These are phyloP conservation scores for Saprolegnia parasitica DNA, from an alignment of 352 stramenopile species.

Conservation along the genomic window DNA sequence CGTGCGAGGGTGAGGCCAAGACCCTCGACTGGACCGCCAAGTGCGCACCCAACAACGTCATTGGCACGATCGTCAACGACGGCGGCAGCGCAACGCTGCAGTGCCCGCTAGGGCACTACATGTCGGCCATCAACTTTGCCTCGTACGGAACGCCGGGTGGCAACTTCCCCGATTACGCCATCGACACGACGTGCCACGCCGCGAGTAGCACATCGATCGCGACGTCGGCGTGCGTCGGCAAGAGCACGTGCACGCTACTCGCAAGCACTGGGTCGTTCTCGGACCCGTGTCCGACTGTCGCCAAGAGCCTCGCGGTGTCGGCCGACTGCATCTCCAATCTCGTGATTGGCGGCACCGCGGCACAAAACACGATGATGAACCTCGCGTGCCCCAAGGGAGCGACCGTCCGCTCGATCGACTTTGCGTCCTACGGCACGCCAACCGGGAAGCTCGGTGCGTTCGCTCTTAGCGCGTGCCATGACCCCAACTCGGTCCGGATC, in stretches of 20 bases:
- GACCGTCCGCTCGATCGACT: background rate
- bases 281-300: too few species aligned
- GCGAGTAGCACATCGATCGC: too few species aligned
- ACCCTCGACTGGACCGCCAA: background rate
- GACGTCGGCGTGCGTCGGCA: too few species aligned
- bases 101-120: background rate
- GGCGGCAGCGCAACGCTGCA: background rate
- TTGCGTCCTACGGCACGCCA: constrained; percentile 8
- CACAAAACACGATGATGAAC: too few species aligned
- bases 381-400: background rate
- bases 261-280: too few species aligned
- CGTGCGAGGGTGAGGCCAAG: background rate
- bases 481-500: background rate
- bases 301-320: too few species aligned
- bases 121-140: constrained; percentile 8
- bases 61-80: background rate
- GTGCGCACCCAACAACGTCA: background rate
- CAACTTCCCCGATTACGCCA: background rate
- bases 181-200: background rate
- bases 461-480: background rate
- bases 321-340: too few species aligned
- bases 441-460: background rate
- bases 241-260: too few species aligned
- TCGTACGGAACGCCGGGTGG: background rate
- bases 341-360: too few species aligned